phyloP scores from a whole-genome alignment of 306 rosid species.

The Prosopis cineraria region DNA sequence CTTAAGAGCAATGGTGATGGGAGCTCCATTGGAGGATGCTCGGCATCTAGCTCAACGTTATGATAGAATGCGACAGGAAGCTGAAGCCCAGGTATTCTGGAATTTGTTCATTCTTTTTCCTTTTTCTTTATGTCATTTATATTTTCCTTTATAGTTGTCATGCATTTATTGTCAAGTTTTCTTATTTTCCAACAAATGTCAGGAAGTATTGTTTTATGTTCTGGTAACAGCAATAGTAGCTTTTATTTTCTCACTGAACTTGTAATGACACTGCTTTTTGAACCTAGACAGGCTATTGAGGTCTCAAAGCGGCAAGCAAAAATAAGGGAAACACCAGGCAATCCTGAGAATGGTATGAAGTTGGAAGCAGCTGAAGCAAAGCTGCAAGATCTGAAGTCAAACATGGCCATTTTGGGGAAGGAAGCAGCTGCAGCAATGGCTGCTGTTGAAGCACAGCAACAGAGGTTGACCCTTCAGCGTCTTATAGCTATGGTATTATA shows the following conservation, averaged over 20 bases:
- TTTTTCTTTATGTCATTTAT: not conserved
- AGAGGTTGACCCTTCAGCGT: slow-evolving; percentile 95
- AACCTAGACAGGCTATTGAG: slow-evolving; percentile 97
- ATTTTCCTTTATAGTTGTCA: not conserved
- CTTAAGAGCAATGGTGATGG: slow-evolving; percentile 91
- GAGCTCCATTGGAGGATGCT: slow-evolving; percentile 95
- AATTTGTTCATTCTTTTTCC: slow-evolving; percentile 24
- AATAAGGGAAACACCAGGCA: slow-evolving; percentile 84
- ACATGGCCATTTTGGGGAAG: slow-evolving; percentile 92
- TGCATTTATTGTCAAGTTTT: not conserved
- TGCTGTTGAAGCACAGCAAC: slow-evolving; percentile 98
- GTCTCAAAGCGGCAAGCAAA: slow-evolving; percentile 87
- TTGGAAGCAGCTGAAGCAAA: slow-evolving; percentile 86
- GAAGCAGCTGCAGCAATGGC: slow-evolving; percentile 98
- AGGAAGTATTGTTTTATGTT: not conserved
- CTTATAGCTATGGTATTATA: slow-evolving; percentile 81
- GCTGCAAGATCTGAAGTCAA: slow-evolving; percentile 83
- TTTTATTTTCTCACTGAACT: slow-evolving; percentile 18
- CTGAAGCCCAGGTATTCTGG: slow-evolving; percentile 83
- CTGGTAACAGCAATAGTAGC: not conserved
- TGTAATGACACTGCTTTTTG: slow-evolving; percentile 49
- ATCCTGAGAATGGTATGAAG: slow-evolving; percentile 71
- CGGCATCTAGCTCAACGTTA: slow-evolving; percentile 96
- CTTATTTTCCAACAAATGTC: not conserved
- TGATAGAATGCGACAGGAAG: slow-evolving; percentile 93